phyloP scores from a whole-genome alignment of 2,329 filamentous ascomycete species.

The Trichoderma hamatum region DNA sequence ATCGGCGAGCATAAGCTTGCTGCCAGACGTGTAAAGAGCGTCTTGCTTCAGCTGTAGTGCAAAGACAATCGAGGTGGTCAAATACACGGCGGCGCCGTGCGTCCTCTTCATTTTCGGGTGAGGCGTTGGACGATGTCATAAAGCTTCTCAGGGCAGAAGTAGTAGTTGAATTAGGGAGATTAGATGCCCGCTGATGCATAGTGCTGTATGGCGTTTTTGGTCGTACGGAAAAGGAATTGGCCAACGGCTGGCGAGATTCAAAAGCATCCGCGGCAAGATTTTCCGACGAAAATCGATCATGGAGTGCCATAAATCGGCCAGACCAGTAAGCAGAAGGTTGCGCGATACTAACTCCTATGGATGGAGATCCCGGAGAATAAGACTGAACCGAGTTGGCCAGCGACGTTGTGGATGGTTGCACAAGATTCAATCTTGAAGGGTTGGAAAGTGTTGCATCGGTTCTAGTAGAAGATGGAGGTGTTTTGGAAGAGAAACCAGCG shows the following conservation, averaged over 20 bases:
- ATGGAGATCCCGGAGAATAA: slow-evolving; percentile 31
- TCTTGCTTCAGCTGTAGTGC: slow-evolving; percentile 52
- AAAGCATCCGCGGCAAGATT: slow-evolving; percentile 30
- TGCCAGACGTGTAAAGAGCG: slow-evolving; percentile 54
- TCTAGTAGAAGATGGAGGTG: slow-evolving; percentile 32
- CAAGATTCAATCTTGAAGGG: slow-evolving; percentile 30
- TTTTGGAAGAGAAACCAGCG: slow-evolving; percentile 29
- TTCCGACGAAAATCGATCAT: slow-evolving; percentile 50
- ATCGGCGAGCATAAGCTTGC: slow-evolving; percentile 49
- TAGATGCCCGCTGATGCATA: slow-evolving; percentile 29
- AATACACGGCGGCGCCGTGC: slow-evolving; percentile 50
- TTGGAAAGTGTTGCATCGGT: slow-evolving; percentile 24
- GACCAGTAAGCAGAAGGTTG: slow-evolving; percentile 61
- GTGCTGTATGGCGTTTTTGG: slow-evolving; percentile 30
- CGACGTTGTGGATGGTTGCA: slow-evolving; percentile 31
- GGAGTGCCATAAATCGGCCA: slow-evolving; percentile 61
- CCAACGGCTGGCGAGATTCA: not conserved
- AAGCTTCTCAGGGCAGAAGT: slow-evolving; percentile 39
- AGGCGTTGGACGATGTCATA: slow-evolving; percentile 28
- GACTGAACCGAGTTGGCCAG: slow-evolving; percentile 28
- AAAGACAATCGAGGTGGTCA: slow-evolving; percentile 49
- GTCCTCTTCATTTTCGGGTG: slow-evolving; percentile 44
- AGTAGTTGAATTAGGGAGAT: slow-evolving; percentile 40
- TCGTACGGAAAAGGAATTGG: not conserved
- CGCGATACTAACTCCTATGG: slow-evolving; percentile 43